These are phyloP conservation scores for Sporothrix euskadiensis DNA, from an alignment of 2,329 filamentous ascomycete genomes.

Conservation along the genomic window DNA sequence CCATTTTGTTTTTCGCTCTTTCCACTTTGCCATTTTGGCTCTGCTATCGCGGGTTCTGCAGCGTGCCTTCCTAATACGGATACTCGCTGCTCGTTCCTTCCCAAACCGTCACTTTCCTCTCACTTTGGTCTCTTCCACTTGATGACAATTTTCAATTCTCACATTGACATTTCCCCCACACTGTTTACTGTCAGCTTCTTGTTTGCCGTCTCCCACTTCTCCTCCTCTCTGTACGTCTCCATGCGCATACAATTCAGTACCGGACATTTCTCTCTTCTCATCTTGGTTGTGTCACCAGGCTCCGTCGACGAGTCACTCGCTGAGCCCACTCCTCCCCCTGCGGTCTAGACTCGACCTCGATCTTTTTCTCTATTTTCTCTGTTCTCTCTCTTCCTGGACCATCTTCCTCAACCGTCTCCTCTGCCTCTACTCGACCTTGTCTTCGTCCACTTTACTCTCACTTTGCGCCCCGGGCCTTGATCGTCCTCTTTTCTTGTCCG, in stretches of 20 bases:
- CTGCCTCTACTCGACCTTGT: not conserved
- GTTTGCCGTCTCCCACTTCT: not conserved
- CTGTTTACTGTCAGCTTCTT: not conserved
- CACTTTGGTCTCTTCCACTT: not conserved
- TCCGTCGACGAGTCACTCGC: not conserved
- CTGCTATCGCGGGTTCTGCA: not conserved
- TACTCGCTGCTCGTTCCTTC: not conserved
- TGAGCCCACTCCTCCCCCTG: not conserved
- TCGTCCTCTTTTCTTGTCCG: not conserved
- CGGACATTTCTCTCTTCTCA: not conserved
- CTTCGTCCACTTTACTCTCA: not conserved
- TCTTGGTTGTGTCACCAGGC: conserved; percentile 10
- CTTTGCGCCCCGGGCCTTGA: not conserved
- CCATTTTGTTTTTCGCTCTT: not conserved
- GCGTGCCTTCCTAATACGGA: conserved; percentile 19
- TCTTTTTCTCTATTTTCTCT: not conserved
- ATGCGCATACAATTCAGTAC: not conserved
- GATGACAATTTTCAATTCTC: not conserved
- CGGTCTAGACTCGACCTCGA: not conserved
- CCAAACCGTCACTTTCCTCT: not conserved
- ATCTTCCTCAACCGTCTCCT: not conserved
- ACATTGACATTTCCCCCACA: not conserved
- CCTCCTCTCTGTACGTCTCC: not conserved
- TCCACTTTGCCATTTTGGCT: not conserved
- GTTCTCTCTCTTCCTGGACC: not conserved